phyloP scores from a whole-genome alignment of 768 basidiomycete species.

The Tephrocybe rancida region DNA sequence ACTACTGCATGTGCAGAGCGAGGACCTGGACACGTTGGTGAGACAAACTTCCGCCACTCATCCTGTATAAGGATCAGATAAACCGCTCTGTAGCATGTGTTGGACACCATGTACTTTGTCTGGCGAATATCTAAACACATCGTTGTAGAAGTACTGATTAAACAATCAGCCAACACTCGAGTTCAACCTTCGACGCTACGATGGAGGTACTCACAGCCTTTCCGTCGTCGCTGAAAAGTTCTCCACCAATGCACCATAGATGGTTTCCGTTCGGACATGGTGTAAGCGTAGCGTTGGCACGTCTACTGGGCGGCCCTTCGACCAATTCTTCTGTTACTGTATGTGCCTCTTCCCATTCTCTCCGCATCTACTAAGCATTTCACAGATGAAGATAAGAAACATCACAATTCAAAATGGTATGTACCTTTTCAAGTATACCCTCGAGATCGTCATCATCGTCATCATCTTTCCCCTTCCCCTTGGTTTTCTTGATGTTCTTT shows the following conservation, averaged over 20 bases:
- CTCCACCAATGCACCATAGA: conserved; percentile 85
- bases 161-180: neutral
- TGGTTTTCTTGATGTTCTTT: conserved; percentile 46
- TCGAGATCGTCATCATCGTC: conserved; percentile 82
- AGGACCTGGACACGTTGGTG: conserved; percentile 84
- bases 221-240: conserved; percentile 86
- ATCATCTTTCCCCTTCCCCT: conserved; percentile 46
- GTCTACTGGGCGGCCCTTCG: conserved; percentile 77
- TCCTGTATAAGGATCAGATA: conserved; percentile 47
- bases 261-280: conserved; percentile 81
- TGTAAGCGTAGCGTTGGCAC: conserved; percentile 83
- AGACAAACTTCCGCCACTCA: conserved; percentile 89
- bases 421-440: conserved; percentile 78
- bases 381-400: neutral
- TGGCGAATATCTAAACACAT: conserved; percentile 84
- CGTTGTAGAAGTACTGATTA: conserved; percentile 84
- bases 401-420: conserved; percentile 5
- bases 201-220: conserved; percentile 55
- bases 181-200: neutral
- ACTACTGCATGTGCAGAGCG: conserved; percentile 86
- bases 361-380: conserved; percentile 61
- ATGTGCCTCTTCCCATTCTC: conserved; percentile 84
- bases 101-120: conserved; percentile 55
- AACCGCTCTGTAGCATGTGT: neutral
- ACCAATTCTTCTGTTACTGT: conserved; percentile 85